Conservation (phyloP, 495 filamentous ascomycete species). For the Letharia columbiana region DNA sequence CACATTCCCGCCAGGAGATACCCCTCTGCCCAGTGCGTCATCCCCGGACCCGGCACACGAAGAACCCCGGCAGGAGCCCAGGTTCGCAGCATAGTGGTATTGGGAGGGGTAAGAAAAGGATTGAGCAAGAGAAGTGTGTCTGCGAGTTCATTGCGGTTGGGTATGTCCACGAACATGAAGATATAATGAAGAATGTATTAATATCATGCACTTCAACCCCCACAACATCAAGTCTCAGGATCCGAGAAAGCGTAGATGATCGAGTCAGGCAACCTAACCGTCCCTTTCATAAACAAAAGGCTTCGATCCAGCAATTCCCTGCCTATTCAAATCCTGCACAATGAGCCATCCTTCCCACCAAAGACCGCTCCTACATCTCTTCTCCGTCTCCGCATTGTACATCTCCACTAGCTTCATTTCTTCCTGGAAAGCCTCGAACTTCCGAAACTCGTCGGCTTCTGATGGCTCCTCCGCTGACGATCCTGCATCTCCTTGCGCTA, state of each 20-base stretch:
- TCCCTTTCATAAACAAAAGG: background rate
- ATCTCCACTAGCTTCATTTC: constrained; percentile 6
- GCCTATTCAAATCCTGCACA: constrained; percentile 8
- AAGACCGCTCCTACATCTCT: constrained; percentile 9
- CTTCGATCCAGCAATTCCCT: constrained; percentile 1
- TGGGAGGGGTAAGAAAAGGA: no score
- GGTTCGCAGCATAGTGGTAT: no score
- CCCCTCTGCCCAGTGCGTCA: no score
- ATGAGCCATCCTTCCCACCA: constrained; percentile 15
- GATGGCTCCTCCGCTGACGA: no score
- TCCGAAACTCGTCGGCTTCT: background rate
- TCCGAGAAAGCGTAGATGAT: background rate
- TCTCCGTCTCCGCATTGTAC: constrained; percentile 10
- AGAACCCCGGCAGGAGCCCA: no score
- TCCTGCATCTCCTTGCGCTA: background rate
- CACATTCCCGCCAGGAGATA: no score
- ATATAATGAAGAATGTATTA: no score
- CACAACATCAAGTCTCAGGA: background rate
- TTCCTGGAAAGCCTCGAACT: background rate
- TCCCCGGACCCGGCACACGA: no score
- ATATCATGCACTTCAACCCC: background rate
- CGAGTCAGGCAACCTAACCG: background rate
- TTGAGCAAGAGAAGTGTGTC: no score
- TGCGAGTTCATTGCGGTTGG: no score
- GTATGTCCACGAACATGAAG: no score